A percentile compares a stretch with the other conserved stretches of the same genome.
phyloP scores from a whole-genome alignment of 805 yeast genomes.

The Candida dajiaensis region DNA sequence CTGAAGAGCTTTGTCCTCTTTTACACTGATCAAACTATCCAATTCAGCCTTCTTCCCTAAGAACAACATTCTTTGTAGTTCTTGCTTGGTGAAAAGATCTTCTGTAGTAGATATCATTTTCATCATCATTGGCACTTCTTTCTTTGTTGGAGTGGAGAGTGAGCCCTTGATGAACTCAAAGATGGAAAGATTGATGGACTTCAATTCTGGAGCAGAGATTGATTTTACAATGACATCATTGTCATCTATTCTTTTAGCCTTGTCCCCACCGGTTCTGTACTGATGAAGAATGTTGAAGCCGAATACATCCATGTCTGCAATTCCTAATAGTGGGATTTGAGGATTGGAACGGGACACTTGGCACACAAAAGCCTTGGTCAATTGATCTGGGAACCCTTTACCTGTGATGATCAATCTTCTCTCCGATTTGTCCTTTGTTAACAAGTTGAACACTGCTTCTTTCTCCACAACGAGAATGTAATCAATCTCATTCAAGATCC shows the following conservation, averaged over 20 bases:
- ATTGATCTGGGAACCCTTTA: conserved; percentile 63
- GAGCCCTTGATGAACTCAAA: conserved; percentile 12
- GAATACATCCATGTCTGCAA: conserved; percentile 63
- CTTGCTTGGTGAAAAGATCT: conserved; percentile 27
- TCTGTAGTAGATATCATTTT: not conserved
- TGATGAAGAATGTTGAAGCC: conserved; percentile 54
- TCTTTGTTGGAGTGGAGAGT: conserved; percentile 16
- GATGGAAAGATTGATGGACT: conserved; percentile 15
- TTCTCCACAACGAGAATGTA: conserved; percentile 44
- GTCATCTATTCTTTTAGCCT: conserved; percentile 1
- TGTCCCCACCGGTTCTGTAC: conserved; percentile 27
- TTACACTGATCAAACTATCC: conserved; percentile 28
- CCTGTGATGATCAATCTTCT: conserved; percentile 46
- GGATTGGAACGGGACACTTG: conserved; percentile 22
- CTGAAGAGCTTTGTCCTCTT: not conserved
- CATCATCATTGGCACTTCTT: conserved; percentile 26
- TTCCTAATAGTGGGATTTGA: conserved; percentile 33
- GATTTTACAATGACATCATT: not conserved
- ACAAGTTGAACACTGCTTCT: conserved; percentile 41
- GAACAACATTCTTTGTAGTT: conserved; percentile 52
- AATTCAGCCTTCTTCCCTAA: conserved; percentile 57
- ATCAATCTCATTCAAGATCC: conserved; percentile 7
- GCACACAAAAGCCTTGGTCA: conserved; percentile 42
- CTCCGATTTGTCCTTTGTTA: conserved; percentile 15
- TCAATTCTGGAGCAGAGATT: conserved; percentile 9